A percentile compares a stretch with the other conserved stretches of the same genome.
Conservation (phyloP, 2,329 filamentous ascomycete species). For the Thermothelomyces thermophilus region DNA sequence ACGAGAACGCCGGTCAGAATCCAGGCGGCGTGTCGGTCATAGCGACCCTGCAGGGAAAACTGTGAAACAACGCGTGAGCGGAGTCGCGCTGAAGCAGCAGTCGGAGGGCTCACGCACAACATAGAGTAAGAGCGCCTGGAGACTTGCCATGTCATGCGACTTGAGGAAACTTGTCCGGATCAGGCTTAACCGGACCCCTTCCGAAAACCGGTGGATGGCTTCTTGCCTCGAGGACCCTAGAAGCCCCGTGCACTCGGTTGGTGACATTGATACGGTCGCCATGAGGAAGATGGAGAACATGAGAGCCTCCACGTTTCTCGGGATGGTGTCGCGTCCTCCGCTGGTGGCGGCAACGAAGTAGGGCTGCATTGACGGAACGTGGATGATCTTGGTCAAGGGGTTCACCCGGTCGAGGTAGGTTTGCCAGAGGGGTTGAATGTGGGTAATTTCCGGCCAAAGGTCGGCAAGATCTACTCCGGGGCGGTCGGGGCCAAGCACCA, state of each 20-base stretch:
- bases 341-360: slow-evolving; percentile 57
- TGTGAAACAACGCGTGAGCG: slow-evolving; percentile 27
- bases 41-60: slow-evolving; percentile 51
- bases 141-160: slow-evolving; percentile 49
- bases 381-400: slow-evolving; percentile 64
- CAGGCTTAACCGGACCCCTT: slow-evolving; percentile 45
- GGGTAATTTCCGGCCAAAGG: slow-evolving; percentile 57
- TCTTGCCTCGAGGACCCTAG: slow-evolving; percentile 44
- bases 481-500: slow-evolving; percentile 41
- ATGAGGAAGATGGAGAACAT: slow-evolving; percentile 61
- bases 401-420: slow-evolving; percentile 68
- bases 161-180: slow-evolving; percentile 51
- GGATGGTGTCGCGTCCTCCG: slow-evolving; percentile 45
- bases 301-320: slow-evolving; percentile 53
- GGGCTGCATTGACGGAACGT: slow-evolving; percentile 62
- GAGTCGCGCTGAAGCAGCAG: neutral
- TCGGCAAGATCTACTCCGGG: slow-evolving; percentile 36
- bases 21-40: slow-evolving; percentile 54
- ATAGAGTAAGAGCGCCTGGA: slow-evolving; percentile 55
- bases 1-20: slow-evolving; percentile 55
- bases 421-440: slow-evolving; percentile 69
- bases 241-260: slow-evolving; percentile 48
- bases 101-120: slow-evolving; percentile 34
- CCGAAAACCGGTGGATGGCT: slow-evolving; percentile 46
- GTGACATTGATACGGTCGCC: slow-evolving; percentile 48